Conservation (phyloP, 1,284 basidiomycete genomes). For the Cystobasidium sp. region DNA sequence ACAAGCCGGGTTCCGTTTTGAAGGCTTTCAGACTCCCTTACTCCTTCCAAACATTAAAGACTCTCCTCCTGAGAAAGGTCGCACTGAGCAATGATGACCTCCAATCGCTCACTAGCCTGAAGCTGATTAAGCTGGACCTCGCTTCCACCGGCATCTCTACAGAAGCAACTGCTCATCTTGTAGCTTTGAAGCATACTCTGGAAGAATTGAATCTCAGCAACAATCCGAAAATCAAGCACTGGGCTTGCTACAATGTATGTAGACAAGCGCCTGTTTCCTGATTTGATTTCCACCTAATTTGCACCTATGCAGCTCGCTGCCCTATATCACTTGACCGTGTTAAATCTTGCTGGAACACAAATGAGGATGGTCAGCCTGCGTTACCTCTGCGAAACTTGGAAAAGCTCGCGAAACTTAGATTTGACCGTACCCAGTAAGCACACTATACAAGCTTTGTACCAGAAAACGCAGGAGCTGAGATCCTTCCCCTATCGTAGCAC, state of each 20-base stretch:
- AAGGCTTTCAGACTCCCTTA: slow-evolving; percentile 31
- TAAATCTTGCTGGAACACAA: slow-evolving; percentile 19
- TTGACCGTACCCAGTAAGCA: slow-evolving; percentile 30
- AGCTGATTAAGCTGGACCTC: slow-evolving; percentile 26
- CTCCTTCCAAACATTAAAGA: slow-evolving; percentile 17
- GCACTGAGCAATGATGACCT: slow-evolving; percentile 19
- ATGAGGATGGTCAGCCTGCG: slow-evolving; percentile 30
- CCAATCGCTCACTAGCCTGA: background rate
- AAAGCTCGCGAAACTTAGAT: background rate
- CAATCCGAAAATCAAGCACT: slow-evolving; percentile 40
- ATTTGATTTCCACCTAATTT: background rate
- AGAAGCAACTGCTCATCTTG: slow-evolving; percentile 39
- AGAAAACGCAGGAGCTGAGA: background rate
- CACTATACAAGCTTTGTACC: too few species aligned
- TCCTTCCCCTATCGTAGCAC: background rate
- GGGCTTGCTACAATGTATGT: slow-evolving; percentile 39
- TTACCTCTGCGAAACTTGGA: slow-evolving; percentile 21
- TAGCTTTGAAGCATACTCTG: slow-evolving; percentile 21
- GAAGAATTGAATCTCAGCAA: slow-evolving; percentile 18
- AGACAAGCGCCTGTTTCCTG: background rate
- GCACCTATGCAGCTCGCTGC: slow-evolving; percentile 15
- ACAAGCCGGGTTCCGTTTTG: slow-evolving; percentile 3
- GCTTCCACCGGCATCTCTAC: slow-evolving; percentile 25
- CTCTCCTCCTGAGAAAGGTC: slow-evolving; percentile 8
- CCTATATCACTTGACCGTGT: slow-evolving; percentile 5